Evolutionary conservation across 176 grass and related monocot genomes (phyloP).

Genomic region (Phyllostachys edulis): DNA sequence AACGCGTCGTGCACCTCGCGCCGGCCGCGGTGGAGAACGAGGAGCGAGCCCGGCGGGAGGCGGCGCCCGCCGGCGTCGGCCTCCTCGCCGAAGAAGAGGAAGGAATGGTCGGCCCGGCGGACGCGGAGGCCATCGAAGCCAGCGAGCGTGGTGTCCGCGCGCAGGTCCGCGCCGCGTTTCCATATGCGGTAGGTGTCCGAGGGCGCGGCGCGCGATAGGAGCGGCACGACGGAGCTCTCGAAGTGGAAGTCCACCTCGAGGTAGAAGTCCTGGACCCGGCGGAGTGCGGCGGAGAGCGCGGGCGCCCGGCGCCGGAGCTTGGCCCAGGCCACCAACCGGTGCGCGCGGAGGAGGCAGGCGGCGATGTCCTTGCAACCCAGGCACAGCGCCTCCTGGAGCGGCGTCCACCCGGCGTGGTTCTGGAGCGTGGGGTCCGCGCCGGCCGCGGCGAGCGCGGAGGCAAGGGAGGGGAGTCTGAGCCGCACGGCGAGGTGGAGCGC

Average conservation of each 20-base stretch:
- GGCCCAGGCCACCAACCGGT: constrained; percentile 71
- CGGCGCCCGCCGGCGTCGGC: constrained; percentile 38
- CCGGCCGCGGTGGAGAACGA: constrained; percentile 80
- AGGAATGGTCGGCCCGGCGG: constrained; percentile 74
- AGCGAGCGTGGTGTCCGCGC: constrained; percentile 84
- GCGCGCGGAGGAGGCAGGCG: constrained; percentile 70
- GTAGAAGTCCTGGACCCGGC: constrained; percentile 80
- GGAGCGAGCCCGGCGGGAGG: constrained; percentile 72
- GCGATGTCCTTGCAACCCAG: constrained; percentile 54
- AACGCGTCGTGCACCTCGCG: constrained; percentile 87
- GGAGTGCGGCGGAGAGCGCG: constrained; percentile 61
- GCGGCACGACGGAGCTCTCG: constrained; percentile 87
- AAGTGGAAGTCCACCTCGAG: constrained; percentile 89
- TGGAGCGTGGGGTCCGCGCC: constrained; percentile 93
- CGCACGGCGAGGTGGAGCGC: constrained; percentile 79
- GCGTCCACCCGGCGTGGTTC: constrained; percentile 85
- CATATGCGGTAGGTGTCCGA: constrained; percentile 95
- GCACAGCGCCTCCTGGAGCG: constrained; percentile 88
- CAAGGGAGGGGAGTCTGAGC: constrained; percentile 48
- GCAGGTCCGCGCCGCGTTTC: constrained; percentile 78
- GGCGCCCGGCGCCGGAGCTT: constrained; percentile 81
- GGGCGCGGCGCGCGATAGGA: constrained; percentile 75
- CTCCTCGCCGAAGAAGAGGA: constrained; percentile 84
- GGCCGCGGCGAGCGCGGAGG: constrained; percentile 41
- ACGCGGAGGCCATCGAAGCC: constrained; percentile 89